Evolutionary conservation across 2,329 filamentous ascomycete genomes (phyloP), one percentile per base, ranked within the genome.

Genomic region (Mariannaea sp.): DNA sequence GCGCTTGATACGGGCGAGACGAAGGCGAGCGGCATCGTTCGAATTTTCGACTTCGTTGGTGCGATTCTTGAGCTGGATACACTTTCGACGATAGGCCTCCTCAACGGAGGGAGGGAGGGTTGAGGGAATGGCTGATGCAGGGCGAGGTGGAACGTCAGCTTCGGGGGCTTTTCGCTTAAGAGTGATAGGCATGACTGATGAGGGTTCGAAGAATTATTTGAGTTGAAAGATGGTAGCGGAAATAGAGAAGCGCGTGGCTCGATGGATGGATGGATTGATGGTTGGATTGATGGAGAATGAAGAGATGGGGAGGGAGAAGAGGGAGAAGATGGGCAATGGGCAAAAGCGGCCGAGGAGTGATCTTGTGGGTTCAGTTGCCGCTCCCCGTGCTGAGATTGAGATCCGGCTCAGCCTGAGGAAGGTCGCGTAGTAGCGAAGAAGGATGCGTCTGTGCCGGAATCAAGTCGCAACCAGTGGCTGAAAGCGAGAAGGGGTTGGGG

Each of bases 1-100:
- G 59, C 92, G 86, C 72, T 89, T 87, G 57, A 96, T 84, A 41
- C 92, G 88, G 33, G 83, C 79, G 59, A 96, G 88, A 45, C 91
- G 88, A 47, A 90, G 78, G 48, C 90, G 85, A 40, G 90, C 88
- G 52, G 89, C 83, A 65, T 96, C 92, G 71, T 97, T 97, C 68
- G 91, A 88, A 55, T 91, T 86, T 71, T 97, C 92, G 65, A 97
- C 90, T 71, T 97, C 92, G 70, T 87, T 89, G 59, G 94, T 90
- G 56, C 94, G 89, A 65, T 90, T 89, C 76, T 95, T 95, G 17
- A 99, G 83, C 65, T 95, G 89, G 70, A 97, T 91, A 73, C 93
- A 97, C 84, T 99, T 97, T 60, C 90, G 85, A 67, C 94, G 92
- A 75, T 97, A 99, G 44, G 93, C 92, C 71, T 93, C 88, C 74